Evolutionary conservation across 2,329 filamentous ascomycete genomes (phyloP).

Genomic region (Arachnopeziza araneosa): DNA sequence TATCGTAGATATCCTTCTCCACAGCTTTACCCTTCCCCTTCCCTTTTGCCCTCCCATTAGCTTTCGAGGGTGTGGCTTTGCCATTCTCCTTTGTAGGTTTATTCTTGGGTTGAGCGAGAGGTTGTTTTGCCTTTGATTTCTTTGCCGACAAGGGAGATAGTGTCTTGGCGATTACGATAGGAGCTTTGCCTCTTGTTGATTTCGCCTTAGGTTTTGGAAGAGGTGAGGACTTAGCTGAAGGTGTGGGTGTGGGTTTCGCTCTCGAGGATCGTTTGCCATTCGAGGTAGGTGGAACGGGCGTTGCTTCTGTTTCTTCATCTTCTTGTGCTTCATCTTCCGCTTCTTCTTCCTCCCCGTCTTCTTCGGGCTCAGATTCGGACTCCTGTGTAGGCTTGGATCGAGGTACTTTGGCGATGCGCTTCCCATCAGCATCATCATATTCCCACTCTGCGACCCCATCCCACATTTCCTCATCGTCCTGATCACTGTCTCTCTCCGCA

Average conservation of each 20-base stretch:
- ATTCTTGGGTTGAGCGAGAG: background rate
- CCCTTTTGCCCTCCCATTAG: background rate
- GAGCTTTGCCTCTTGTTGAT: background rate
- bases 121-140: background rate
- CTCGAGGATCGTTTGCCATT: background rate
- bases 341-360: background rate
- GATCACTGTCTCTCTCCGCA: constrained; percentile 36
- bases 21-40: background rate
- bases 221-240: background rate
- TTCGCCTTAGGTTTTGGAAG: background rate
- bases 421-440: constrained; percentile 19
- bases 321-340: background rate
- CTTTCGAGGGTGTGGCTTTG: background rate
- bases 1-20: background rate
- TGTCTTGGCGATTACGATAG: background rate
- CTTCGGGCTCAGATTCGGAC: background rate
- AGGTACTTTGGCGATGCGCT: background rate
- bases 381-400: background rate
- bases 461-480: constrained; percentile 35
- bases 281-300: background rate
- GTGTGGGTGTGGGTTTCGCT: background rate
- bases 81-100: background rate
- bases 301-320: background rate
- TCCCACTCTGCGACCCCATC: constrained; percentile 30
- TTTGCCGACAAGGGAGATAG: background rate